These are phyloP conservation scores for Dorcoceras hygrometricum DNA, from an alignment of 257 asterid species.

Conservation along the genomic window DNA sequence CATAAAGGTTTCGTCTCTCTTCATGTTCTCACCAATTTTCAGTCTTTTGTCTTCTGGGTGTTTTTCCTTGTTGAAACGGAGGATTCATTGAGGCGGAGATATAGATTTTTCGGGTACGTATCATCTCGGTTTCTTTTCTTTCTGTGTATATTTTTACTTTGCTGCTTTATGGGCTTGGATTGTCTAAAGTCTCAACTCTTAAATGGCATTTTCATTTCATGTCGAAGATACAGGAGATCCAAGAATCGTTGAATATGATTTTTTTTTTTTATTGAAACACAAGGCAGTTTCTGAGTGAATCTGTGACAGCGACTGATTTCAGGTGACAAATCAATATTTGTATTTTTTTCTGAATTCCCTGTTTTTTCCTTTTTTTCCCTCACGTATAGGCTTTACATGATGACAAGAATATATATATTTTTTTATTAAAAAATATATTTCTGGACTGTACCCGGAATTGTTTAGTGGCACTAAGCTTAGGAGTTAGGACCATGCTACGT, in stretches of 20 bases:
- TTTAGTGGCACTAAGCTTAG: background rate
- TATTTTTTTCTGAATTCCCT: background rate
- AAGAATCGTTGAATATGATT: background rate
- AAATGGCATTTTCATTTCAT: background rate
- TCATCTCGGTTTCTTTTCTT: background rate
- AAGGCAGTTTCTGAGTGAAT: background rate
- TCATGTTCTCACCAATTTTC: background rate
- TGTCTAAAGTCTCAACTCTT: background rate
- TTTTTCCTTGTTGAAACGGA: background rate
- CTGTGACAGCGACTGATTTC: background rate
- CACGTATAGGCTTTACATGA: background rate
- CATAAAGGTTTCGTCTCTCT: constrained; percentile 12
- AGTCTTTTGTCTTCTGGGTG: background rate
- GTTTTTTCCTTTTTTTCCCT: too few relatives aligned
- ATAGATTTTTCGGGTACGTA: background rate
- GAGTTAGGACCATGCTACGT: background rate
- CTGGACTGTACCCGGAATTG: background rate
- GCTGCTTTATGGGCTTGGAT: background rate
- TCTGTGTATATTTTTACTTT: background rate
- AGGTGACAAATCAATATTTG: background rate
- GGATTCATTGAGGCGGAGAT: background rate
- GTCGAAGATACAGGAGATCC: background rate
- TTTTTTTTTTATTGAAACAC: background rate
- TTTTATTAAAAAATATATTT: too few relatives aligned
- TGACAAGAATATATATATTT: background rate